phyloP scores from a whole-genome alignment of 2,329 filamentous ascomycete genomes.

The Elsinoe arachidis region DNA sequence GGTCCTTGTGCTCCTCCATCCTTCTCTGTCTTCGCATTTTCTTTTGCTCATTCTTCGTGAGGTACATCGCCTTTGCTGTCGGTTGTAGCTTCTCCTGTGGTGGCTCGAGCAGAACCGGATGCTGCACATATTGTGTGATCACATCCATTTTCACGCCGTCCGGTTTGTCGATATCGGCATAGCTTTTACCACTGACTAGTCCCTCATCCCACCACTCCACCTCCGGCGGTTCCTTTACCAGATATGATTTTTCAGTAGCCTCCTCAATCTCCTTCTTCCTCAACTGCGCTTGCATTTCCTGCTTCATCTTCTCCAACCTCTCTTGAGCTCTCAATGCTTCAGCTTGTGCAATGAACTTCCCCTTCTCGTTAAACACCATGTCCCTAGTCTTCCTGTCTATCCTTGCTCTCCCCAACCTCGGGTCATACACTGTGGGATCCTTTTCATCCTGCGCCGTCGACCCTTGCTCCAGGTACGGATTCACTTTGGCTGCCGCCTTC shows the following conservation, averaged over 20 bases:
- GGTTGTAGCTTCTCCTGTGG: slow-evolving; percentile 80
- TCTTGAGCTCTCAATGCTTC: slow-evolving; percentile 81
- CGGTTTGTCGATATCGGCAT: slow-evolving; percentile 57
- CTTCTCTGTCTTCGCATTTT: slow-evolving; percentile 84
- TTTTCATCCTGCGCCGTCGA: slow-evolving; percentile 37
- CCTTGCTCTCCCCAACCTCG: slow-evolving; percentile 50
- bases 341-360: slow-evolving; percentile 93
- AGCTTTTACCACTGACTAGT: slow-evolving; percentile 61
- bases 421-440: slow-evolving; percentile 78
- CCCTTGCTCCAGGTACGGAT: slow-evolving; percentile 32
- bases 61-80: slow-evolving; percentile 77
- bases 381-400: slow-evolving; percentile 61
- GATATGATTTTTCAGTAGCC: slow-evolving; percentile 82
- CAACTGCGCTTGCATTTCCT: slow-evolving; percentile 76
- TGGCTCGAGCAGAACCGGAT: slow-evolving; percentile 82
- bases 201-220: slow-evolving; percentile 98
- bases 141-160: slow-evolving; percentile 39
- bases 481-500: slow-evolving; percentile 32
- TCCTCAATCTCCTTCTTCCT: slow-evolving; percentile 91
- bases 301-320: slow-evolving; percentile 88
- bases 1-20: slow-evolving; percentile 88
- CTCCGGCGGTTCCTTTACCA: slow-evolving; percentile 73
- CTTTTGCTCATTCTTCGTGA: slow-evolving; percentile 83
- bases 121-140: slow-evolving; percentile 83
- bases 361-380: slow-evolving; percentile 86